A percentile compares a stretch with the other conserved stretches of the same genome.
phyloP scores from a whole-genome alignment of 805 yeast genomes.

The Monosporozyma siamensis region DNA sequence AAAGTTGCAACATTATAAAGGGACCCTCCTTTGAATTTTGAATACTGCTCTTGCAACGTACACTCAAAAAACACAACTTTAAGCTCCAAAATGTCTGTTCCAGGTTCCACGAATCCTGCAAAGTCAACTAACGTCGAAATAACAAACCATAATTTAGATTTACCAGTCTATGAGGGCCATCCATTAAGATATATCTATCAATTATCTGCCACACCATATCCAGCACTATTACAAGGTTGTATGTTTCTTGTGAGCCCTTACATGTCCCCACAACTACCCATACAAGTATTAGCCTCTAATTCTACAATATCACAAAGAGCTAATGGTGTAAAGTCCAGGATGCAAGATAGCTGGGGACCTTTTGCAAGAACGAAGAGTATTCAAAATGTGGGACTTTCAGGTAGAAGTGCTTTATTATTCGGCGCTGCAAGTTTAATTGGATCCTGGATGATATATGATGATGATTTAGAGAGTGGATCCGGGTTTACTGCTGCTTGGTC shows the following conservation, averaged over 20 bases:
- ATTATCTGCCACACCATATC: conserved; percentile 37
- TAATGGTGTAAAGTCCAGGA: background rate
- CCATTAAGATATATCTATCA: conserved; percentile 15
- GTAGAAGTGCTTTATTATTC: conserved; percentile 40
- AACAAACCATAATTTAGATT: background rate
- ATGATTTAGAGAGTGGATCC: conserved; percentile 68
- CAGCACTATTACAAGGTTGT: conserved; percentile 26
- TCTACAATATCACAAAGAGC: background rate
- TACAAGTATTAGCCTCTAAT: background rate
- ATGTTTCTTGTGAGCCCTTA: conserved; percentile 28
- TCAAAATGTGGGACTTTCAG: conserved; percentile 27
- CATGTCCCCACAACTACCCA: background rate
- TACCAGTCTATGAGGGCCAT: background rate
- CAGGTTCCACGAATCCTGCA: background rate
- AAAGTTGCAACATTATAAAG: background rate
- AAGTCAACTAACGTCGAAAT: background rate
- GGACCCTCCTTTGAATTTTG: background rate
- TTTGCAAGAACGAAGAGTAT: conserved; percentile 1
- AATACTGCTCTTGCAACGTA: too few species aligned
- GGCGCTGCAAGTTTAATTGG: conserved; percentile 58
- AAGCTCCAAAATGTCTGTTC: background rate
- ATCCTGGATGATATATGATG: conserved; percentile 66
- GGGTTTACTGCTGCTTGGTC: conserved; percentile 82
- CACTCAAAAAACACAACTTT: too few species aligned
- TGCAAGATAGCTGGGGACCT: background rate